Base-by-base conservation (phyloP, 108 stramenopile genomes). In the Cylindrotheca fusiformis region DNA sequence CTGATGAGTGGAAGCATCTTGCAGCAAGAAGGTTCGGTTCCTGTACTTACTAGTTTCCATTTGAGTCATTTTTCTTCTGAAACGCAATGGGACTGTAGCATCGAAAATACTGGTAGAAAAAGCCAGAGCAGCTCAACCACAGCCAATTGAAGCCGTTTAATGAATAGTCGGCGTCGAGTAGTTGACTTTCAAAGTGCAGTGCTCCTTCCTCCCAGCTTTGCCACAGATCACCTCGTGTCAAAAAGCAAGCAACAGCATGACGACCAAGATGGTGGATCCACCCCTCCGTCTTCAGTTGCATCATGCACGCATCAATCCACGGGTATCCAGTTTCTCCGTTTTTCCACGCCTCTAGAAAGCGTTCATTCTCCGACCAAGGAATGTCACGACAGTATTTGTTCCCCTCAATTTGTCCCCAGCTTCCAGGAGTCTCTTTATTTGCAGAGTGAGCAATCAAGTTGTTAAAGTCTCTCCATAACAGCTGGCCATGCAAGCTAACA, bases 231-330 rank as follows among this genome's bases (percentile, higher is more conserved):
- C 98, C 98, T 14, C 98, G 79, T 3, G 98, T 99, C 20, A 99
- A 63, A 63, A 99, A 99, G 76, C 98, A 99, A 1, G 98, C 96
- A 22, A 97, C 97, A 0, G 94, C 85, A 69, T 99, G 98, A 28
- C 97, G 61, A 12, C 82, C 96, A 20, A 98, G 72, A 71, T 99
- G 98, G 67, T 99, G 98, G 24, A 99, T 92, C 96, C 96, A 99
- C 32, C 96, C 98, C 60, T 88, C 80, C 41, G 80, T 70, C 23
- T 79, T 66, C 30, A 99, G 80, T 64, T 99, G 97, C 1, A 78
- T 84, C 98, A 99, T 99, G 63, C 76, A 71, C 23, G 98, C 98
- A 58, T 99, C 97, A 54, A 99, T 97, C 65, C 80, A 97, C 6
- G 98, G 98, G 75, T 87, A 99, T 4, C 98, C 98, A 8, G 98